Base-by-base conservation (phyloP, 768 basidiomycete species). In the Boletus edulis region DNA sequence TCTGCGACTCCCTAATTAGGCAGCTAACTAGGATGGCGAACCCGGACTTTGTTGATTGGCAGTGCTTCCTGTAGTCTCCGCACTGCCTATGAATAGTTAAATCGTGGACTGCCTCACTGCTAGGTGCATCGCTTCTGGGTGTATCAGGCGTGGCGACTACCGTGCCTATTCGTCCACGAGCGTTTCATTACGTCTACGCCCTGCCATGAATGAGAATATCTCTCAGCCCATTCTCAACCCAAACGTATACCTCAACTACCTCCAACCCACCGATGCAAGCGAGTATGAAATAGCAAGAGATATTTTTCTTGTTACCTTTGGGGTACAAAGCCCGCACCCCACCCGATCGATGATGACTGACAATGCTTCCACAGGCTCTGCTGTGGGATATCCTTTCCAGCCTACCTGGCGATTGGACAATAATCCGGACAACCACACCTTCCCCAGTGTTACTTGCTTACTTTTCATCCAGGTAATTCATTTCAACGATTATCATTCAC, bases 321-420 rank as follows among this genome's bases (percentile, higher is more conserved):
- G 67, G 52, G 65, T 68, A 58, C 15, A 22, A 17, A 18, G 0
- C 5, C 13, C 11, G 2, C 35, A 5, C 14, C 18, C 46, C 9
- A 7, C n/a, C 11, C 11, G 10, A 38, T 29, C 29, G 29, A 34
- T 18, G 29, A 52, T 17, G 40, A 42, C 41, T 60, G 48, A 65
- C 20, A 13, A 37, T 18, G 17, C 18, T 41, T 2, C 10, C n/a
- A 31, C 37, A 67, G 65, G 63, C 65, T 47, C 55, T 69, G 14
- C 8, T 49, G 20, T 69, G 67, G 63, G 65, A 67, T 24, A 65
- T 67, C 11, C 59, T 68, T 32, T 65, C 61, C 24, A 69, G 58
- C 34, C 9, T 69, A 22, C 61, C 54, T 11, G 22, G 45, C 3
- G 69, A 69, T 39, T 60, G 53, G 52, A 58, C 20, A 42, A 11